Evolutionary conservation across 1,139 yeast genomes (phyloP), one percentile per base, ranked within the genome.

Genomic region (Suzukiozyma palmioleophila): DNA sequence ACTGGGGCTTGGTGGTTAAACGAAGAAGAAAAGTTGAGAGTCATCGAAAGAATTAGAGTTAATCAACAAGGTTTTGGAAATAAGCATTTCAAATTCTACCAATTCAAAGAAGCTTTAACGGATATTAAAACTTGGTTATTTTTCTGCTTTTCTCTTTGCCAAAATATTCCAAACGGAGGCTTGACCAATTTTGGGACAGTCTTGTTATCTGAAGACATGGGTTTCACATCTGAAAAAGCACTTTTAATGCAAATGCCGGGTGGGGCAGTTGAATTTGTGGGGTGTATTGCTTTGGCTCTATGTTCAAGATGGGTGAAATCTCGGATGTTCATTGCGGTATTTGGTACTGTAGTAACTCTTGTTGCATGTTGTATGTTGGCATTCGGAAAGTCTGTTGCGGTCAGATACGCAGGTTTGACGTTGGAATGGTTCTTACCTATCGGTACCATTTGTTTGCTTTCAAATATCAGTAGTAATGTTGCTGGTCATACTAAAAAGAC

Each of bases 401-500:
- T 66, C 3, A 58, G 64, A 49, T 53, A 74, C 40, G 73, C 76
- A 13, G 81, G 81, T 16, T 70, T 61, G 41, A 42, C 41, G 22
- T n/a, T 59, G 9, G 47, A 48, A 35, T 37, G 39, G 9, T 31
- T 66, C 4, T 53, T 58, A 3, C 70, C 73, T 1, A 58, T 75
- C 32, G 68, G 74, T 1, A 69, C 70, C 40, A 71, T 77, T 35
- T 76, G 78, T 47, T 52, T 70, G 26, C 61, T 78, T 44, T 62
- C 78, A 15, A 58, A 67, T 39, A 63, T 79, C 38, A 62, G 79
- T 11, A 67, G 79, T 3, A 84, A 84, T 51, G 75, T 79, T 8
- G 83, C 88, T 3, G 92, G 92, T 14, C 80, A 79, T 50, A 81
- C 88, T 13, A 83, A 83, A 58, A 78, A 81, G 54, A 61, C 77